A percentile compares a stretch with the other conserved stretches of the same genome.
Evolutionary conservation across 108 stramenopile genomes (phyloP).

Genomic region (Skeletonema tropicum): DNA sequence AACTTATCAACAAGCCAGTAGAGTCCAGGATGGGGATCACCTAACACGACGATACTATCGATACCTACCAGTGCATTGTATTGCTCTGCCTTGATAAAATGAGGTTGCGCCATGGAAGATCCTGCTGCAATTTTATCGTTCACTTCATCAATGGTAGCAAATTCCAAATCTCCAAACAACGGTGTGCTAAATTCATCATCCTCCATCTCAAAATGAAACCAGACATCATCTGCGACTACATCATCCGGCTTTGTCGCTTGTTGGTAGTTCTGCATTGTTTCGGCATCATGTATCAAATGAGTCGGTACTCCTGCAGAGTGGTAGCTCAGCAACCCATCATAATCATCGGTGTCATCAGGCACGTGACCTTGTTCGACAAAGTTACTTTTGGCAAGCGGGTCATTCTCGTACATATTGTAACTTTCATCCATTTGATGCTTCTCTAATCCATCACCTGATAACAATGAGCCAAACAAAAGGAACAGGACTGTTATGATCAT

Average conservation of each 20-base stretch:
- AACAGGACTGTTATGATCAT: slow-evolving; percentile 19
- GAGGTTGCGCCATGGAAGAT: background rate
- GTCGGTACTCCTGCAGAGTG: slow-evolving; percentile 5
- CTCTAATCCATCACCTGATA: slow-evolving; percentile 25
- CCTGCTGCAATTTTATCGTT: slow-evolving; percentile 1
- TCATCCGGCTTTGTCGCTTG: background rate
- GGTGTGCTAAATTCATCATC: slow-evolving; percentile 19
- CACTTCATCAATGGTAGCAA: background rate
- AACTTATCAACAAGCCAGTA: slow-evolving; percentile 39
- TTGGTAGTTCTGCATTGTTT: slow-evolving; percentile 1
- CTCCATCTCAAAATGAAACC: slow-evolving; percentile 20
- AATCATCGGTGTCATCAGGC: slow-evolving; percentile 37
- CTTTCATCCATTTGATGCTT: slow-evolving; percentile 25
- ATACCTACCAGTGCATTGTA: slow-evolving; percentile 20
- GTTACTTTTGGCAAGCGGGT: slow-evolving; percentile 22
- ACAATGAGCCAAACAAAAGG: slow-evolving; percentile 32
- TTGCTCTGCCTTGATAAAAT: background rate
- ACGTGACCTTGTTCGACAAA: slow-evolving; percentile 8
- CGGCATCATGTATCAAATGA: slow-evolving; percentile 26
- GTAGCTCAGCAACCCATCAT: slow-evolving; percentile 11
- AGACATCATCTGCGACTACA: slow-evolving; percentile 14
- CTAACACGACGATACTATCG: slow-evolving; percentile 42
- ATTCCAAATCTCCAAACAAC: background rate
- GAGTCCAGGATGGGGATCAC: slow-evolving; percentile 27
- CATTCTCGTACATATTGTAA: slow-evolving; percentile 17